These are phyloP conservation scores for Chrysanthemum seticuspe DNA, from an alignment of 129 eudicot species.

Conservation along the genomic window DNA sequence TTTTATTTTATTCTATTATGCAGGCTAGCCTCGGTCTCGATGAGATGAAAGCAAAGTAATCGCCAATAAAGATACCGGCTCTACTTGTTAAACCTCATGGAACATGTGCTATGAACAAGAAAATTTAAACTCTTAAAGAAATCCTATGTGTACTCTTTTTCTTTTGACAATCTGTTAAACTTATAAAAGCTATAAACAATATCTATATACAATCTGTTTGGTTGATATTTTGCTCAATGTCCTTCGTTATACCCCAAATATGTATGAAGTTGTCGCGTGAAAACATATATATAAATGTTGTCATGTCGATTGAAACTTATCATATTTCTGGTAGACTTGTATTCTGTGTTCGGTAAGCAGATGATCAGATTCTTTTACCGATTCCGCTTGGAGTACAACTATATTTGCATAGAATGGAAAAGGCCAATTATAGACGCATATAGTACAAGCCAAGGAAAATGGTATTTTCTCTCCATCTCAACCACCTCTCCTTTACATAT, in stretches of 20 bases:
- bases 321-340: neutral
- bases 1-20: slow-evolving; percentile 25
- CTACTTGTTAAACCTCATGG: slow-evolving; percentile 14
- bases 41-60: slow-evolving; percentile 67
- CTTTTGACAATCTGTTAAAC: slow-evolving; percentile 11
- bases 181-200: slow-evolving; percentile 23
- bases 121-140: neutral
- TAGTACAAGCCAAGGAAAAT: slow-evolving; percentile 17
- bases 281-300: neutral
- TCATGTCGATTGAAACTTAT: slow-evolving; percentile 4
- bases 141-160: slow-evolving; percentile 16
- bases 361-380: neutral
- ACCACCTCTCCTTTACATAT: slow-evolving; percentile 28
- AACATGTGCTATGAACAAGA: slow-evolving; percentile 19
- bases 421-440: slow-evolving; percentile 17
- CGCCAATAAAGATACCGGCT: neutral
- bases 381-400: neutral
- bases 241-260: neutral
- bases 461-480: slow-evolving; percentile 29
- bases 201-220: slow-evolving; percentile 21
- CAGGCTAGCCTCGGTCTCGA: slow-evolving; percentile 85
- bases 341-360: neutral
- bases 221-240: slow-evolving; percentile 9
- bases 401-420: neutral
- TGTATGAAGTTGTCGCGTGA: slow-evolving; percentile 19